These are phyloP conservation scores for Salix exigua DNA, from an alignment of 345 rosid genomes.

Conservation along the genomic window DNA sequence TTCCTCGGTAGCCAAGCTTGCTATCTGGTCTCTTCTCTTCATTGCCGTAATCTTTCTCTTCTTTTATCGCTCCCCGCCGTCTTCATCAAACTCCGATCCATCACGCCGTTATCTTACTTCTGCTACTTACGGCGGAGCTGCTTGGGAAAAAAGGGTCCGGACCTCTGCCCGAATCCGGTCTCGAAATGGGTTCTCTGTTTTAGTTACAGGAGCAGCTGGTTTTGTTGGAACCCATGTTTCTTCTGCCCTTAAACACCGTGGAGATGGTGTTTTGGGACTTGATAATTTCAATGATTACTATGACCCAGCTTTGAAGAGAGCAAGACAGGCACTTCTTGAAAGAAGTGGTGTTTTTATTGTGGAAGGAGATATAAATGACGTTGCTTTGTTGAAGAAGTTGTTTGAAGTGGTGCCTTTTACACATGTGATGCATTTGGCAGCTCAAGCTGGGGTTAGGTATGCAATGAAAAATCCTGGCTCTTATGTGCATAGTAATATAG, in stretches of 20 bases:
- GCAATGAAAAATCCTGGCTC: constrained; percentile 86
- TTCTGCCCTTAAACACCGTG: constrained; percentile 71
- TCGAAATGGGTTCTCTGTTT: constrained; percentile 59
- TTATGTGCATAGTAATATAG: constrained; percentile 82
- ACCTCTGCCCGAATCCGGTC: constrained; percentile 67
- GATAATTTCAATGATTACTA: constrained; percentile 92
- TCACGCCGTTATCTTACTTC: constrained; percentile 82
- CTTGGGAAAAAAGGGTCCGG: constrained; percentile 66
- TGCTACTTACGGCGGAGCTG: constrained; percentile 69
- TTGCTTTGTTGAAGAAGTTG: constrained; percentile 55
- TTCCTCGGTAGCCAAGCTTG: constrained; percentile 66
- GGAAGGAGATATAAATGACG: constrained; percentile 90
- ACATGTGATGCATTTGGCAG: constrained; percentile 90
- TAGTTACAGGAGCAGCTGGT: constrained; percentile 92
- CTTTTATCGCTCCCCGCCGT: constrained; percentile 78
- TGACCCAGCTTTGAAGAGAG: constrained; percentile 75
- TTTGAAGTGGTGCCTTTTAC: constrained; percentile 75
- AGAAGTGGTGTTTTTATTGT: constrained; percentile 70
- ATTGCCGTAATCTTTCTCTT: constrained; percentile 65
- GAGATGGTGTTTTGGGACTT: constrained; percentile 80
- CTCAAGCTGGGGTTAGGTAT: constrained; percentile 89
- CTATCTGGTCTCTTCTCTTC: constrained; percentile 81
- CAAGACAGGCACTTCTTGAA: constrained; percentile 81
- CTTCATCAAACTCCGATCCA: constrained; percentile 51
- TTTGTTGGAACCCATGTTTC: constrained; percentile 94